Percentiles rank a stretch among this genome's conserved stretches.
phyloP scores from a whole-genome alignment of 2,329 filamentous ascomycete species.

The Nannizziopsis barbatae region DNA sequence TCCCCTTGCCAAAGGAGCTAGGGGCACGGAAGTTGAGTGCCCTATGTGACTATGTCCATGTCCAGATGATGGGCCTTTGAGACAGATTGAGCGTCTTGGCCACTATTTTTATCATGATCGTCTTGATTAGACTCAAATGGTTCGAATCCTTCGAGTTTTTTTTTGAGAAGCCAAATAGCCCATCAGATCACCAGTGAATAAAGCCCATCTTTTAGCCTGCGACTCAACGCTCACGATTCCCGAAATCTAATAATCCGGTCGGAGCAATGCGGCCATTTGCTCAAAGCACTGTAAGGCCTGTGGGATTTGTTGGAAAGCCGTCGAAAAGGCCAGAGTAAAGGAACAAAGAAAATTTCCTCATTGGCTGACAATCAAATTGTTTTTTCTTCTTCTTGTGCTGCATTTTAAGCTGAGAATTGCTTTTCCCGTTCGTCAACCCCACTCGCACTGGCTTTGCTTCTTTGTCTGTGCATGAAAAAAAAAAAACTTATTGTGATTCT shows the following conservation, averaged over 20 bases:
- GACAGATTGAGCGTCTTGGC: not conserved
- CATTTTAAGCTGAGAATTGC: not conserved
- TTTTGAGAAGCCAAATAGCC: no score
- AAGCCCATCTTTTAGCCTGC: no score
- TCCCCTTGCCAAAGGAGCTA: not conserved
- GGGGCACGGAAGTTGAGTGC: not conserved
- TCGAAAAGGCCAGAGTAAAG: not conserved
- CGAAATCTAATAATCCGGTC: no score
- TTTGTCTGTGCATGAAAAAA: not conserved
- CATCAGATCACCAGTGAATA: no score
- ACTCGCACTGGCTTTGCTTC: not conserved
- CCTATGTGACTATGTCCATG: not conserved
- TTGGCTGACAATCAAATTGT: not conserved
- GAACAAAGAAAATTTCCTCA: no score
- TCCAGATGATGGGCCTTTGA: not conserved
- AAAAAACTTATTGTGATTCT: no score
- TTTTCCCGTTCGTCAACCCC: not conserved
- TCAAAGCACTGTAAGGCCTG: not conserved
- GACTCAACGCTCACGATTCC: no score
- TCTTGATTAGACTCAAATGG: no score
- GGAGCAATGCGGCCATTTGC: no score
- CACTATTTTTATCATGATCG: not conserved
- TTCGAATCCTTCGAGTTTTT: no score
- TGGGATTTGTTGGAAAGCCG: constrained; percentile 2
- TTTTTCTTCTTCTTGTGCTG: not conserved